Base-by-base conservation (phyloP, 129 eudicot species). In the Flaveria trinervia region DNA sequence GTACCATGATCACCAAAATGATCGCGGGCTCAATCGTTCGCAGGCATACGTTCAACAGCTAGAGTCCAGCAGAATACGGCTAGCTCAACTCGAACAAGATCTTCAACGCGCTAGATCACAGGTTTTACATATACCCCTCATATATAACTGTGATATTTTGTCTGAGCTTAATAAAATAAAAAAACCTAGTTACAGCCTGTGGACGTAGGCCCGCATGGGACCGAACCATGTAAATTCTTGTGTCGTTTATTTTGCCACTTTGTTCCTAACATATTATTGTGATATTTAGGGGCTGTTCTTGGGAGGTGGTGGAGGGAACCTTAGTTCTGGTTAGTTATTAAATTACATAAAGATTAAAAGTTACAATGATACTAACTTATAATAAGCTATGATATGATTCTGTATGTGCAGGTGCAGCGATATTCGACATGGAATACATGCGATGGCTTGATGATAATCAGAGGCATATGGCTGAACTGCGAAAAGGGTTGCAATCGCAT, bases 41-140 rank as follows among this genome's bases (percentile, higher is more conserved):
- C 88, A 93, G 98, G 97, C 96, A 11, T 93, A 93, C 72, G 97
- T 93, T 71, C 97, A 90, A 66, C 97, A 93, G 83, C 91, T 93
- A 56, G 98, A 93, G 76, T 77, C 97, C n/a, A 93, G 97, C 72
- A 87, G 98, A 82, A 85, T 90, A 59, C 83, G 88, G 84, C 96
- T 93, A 62, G 77, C 90, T 75, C 98, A 93, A 74, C 87, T 93
- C 50, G 98, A 93, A 79, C 96, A 90, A 83, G 97, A 90, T 54
- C 96, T 93, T 74, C 97, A 93, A 59, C 84, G 89, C 15, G 95
- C 97, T 60, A 81, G 89, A 70, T 80, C 97, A 60, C 98, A 93
- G 97, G 98, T 93, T 62, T 36, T 36, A 36, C 41, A 4, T 5
- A 36, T 36, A 36, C 41, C 41, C 41, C 41, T 36, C 41, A 36